A percentile compares a stretch with the other conserved stretches of the same genome.
These are phyloP conservation scores for Arthrobotrys entomopaga DNA, from an alignment of 2,329 filamentous ascomycete genomes.

Conservation along the genomic window DNA sequence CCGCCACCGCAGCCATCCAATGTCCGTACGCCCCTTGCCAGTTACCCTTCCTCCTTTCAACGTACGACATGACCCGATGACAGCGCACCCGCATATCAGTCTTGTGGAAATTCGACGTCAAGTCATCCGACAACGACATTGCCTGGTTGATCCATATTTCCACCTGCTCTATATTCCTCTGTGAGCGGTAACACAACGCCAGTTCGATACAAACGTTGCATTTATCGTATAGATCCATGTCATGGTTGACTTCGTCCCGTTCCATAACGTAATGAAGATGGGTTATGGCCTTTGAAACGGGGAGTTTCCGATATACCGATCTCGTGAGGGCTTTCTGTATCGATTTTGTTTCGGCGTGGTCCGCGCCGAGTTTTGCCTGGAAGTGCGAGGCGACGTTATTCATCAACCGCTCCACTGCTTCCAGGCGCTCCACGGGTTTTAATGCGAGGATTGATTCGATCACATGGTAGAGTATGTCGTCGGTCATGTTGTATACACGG, in stretches of 20 bases:
- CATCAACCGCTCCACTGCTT: slow-evolving; percentile 39
- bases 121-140: slow-evolving; percentile 10
- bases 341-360: slow-evolving; percentile 34
- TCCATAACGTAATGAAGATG: slow-evolving; percentile 11
- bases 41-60: slow-evolving; percentile 38
- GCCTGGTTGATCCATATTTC: slow-evolving; percentile 31
- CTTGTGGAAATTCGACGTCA: slow-evolving; percentile 21
- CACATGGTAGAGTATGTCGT: slow-evolving; percentile 29
- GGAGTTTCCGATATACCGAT: slow-evolving; percentile 32
- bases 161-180: slow-evolving; percentile 19
- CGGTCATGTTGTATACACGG: slow-evolving; percentile 10
- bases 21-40: slow-evolving; percentile 39
- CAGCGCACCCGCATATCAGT: slow-evolving; percentile 34
- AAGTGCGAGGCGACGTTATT: slow-evolving; percentile 30
- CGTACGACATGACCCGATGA: slow-evolving; percentile 45
- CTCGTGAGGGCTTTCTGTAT: slow-evolving; percentile 46
- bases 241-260: slow-evolving; percentile 13
- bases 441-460: slow-evolving; percentile 20
- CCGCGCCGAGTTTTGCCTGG: neutral
- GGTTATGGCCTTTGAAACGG: slow-evolving; percentile 37
- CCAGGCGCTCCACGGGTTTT: slow-evolving; percentile 23
- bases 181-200: slow-evolving; percentile 38
- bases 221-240: slow-evolving; percentile 34
- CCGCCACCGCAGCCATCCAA: slow-evolving; percentile 27
- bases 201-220: slow-evolving; percentile 47